Percentiles rank a stretch among this genome's conserved stretches.
These are phyloP conservation scores for Suhomyces pyralidae DNA, from an alignment of 805 yeast species.

Conservation along the genomic window DNA sequence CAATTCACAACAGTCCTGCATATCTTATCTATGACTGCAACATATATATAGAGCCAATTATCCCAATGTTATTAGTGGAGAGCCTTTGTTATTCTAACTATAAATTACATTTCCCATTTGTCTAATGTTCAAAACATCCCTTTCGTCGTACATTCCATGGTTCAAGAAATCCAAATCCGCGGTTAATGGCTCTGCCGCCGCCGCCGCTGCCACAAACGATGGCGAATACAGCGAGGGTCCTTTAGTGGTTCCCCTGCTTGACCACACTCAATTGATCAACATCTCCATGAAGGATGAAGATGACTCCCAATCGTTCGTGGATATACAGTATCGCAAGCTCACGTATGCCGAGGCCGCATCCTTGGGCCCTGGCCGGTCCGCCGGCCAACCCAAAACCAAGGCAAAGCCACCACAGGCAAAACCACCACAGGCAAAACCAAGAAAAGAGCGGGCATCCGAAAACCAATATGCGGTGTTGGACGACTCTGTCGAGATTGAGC, in stretches of 20 bases:
- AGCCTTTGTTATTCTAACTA: not conserved
- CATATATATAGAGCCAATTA: constrained; percentile 3
- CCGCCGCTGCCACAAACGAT: not conserved
- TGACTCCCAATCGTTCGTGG: constrained; percentile 34
- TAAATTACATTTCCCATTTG: not conserved
- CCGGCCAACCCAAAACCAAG: too few relatives aligned
- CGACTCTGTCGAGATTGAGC: constrained; percentile 11
- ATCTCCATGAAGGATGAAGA: constrained; percentile 32
- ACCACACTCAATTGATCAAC: constrained; percentile 26
- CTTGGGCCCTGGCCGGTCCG: constrained; percentile 12
- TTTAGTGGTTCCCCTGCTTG: constrained; percentile 24
- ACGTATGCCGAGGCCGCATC: constrained; percentile 47
- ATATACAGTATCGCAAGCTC: constrained; percentile 32
- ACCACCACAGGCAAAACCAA: constrained; percentile 7
- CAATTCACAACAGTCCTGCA: constrained; percentile 3
- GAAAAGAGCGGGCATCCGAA: constrained; percentile 8
- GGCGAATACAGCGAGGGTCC: not conserved
- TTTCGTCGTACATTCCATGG: constrained; percentile 12
- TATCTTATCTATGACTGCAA: constrained; percentile 4
- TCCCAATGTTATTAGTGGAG: not conserved
- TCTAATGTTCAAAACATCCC: constrained; percentile 12
- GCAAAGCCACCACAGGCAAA: not conserved
- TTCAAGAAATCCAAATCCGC: constrained; percentile 10
- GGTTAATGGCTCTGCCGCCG: not conserved
- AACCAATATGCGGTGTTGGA: constrained; percentile 17